Evolutionary conservation across 176 grass and related monocot species (phyloP), one percentile per base, ranked within the genome.

Genomic region (Cymbopogon citratus): DNA sequence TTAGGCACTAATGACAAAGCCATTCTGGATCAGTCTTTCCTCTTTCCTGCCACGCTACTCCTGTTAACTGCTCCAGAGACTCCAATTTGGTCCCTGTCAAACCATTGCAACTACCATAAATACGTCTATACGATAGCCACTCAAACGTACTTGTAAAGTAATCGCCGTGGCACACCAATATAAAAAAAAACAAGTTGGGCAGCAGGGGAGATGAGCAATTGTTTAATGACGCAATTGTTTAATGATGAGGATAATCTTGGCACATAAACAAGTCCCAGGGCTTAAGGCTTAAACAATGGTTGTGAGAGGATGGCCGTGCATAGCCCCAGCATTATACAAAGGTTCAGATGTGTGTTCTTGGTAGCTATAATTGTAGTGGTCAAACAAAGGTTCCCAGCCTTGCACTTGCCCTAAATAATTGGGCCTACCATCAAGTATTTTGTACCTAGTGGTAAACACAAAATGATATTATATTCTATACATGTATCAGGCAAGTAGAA

Each of bases 311-410:
- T 82, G 43, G n/a, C 66, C 69, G 24, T 48, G 41, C 87, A 56
- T 76, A 76, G 19, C 52, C 44, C 35, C 18, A 49, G 14, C 76
- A 86, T 66, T 73, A 78, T 86, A 73, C 57, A 82, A 78, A 66
- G 57, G 59, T 82, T 49, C 71, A 74, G 71, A 74, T 74, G 71
- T 74, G 27, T 64, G 74, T 40, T 70, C 84, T 44, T 69, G 39
- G 75, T 79, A 68, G 68, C 83, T 86, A 90, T 78, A 74, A 62
- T 73, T 78, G 66, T 68, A 83, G 68, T 60, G 71, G 88, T 90
- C 84, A 90, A 90, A 86, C 79, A 90, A 90, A 74, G 79, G 44
- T 79, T 83, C 79, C 83, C 48, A 73, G 74, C 23, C 78, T 68
- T 74, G 57, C 83, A 86, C 74, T 86, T 86, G 84, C 79, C 83